These are phyloP conservation scores for Xerocomellus chrysenteron DNA, from an alignment of 768 basidiomycete species.

Conservation along the genomic window DNA sequence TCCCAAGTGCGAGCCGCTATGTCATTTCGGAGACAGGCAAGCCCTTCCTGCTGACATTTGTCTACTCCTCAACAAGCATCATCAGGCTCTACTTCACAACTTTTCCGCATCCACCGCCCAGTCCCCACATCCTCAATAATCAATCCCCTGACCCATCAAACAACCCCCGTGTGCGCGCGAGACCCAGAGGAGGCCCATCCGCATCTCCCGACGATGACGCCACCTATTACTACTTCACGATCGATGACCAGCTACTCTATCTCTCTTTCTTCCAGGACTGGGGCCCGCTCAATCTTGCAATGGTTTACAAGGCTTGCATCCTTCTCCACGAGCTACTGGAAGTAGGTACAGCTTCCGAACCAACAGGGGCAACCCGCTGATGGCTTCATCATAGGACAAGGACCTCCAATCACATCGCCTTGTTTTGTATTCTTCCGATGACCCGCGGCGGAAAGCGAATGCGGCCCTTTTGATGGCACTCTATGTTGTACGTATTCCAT, in stretches of 20 bases:
- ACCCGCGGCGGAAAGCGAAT: slow-evolving; percentile 87
- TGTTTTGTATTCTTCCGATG: slow-evolving; percentile 84
- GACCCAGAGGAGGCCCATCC: slow-evolving; percentile 57
- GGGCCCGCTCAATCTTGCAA: slow-evolving; percentile 89
- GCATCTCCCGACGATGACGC: slow-evolving; percentile 72
- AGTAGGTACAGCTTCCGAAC: slow-evolving; percentile 41
- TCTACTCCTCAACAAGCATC: slow-evolving; percentile 2
- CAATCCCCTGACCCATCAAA: slow-evolving; percentile 49
- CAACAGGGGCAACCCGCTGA: slow-evolving; percentile 25
- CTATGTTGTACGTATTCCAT: slow-evolving; percentile 68
- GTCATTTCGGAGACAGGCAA: slow-evolving; percentile 77
- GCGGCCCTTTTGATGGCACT: slow-evolving; percentile 93
- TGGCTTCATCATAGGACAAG: slow-evolving; percentile 55
- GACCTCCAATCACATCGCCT: slow-evolving; percentile 71
- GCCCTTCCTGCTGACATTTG: slow-evolving; percentile 18
- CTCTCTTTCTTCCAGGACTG: slow-evolving; percentile 94
- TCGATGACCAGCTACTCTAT: slow-evolving; percentile 91
- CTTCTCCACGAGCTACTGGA: slow-evolving; percentile 87
- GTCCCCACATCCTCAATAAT: slow-evolving; percentile 62
- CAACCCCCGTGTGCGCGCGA: slow-evolving; percentile 62
- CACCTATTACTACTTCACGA: slow-evolving; percentile 85
- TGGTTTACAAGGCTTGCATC: slow-evolving; percentile 92
- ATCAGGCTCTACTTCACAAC: slow-evolving; percentile 84
- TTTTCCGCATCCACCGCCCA: slow-evolving; percentile 76
- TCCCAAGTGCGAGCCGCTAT: slow-evolving; percentile 68